phyloP scores from a whole-genome alignment of 2,329 filamentous ascomycete genomes.

The Colletotrichum sp. region DNA sequence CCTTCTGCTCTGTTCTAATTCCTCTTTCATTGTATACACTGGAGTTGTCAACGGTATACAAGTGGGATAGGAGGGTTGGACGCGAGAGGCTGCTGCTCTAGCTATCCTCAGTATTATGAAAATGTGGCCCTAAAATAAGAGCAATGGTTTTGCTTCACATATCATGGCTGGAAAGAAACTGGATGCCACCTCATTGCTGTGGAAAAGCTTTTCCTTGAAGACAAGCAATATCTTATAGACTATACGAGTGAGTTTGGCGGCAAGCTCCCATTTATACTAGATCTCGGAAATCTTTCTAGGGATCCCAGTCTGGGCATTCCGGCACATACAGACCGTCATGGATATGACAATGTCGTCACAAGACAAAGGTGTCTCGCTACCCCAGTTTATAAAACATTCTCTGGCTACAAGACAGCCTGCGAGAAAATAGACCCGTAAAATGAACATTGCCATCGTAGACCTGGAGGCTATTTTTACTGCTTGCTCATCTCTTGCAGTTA shows the following conservation, averaged over 20 bases:
- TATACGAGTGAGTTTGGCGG: no score
- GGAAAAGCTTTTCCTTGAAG: neutral
- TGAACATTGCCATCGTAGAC: neutral
- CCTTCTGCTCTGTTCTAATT: rapidly evolving
- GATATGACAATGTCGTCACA: neutral
- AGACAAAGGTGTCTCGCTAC: no score
- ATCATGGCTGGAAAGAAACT: neutral
- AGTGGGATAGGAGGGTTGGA: neutral
- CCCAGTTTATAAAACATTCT: no score
- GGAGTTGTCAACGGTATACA: neutral
- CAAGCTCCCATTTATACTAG: no score
- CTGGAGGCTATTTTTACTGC: neutral
- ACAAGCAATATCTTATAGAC: neutral
- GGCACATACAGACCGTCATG: neutral
- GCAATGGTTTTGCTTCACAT: neutral
- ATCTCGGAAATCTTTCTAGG: neutral
- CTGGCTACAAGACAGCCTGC: no score
- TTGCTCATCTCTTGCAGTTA: neutral
- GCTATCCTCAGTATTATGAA: no score
- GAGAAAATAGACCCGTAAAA: no score
- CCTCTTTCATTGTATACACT: neutral
- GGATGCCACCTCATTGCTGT: no score
- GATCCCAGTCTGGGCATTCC: rapidly evolving
- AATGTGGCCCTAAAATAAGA: no score
- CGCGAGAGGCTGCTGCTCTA: no score